phyloP scores from a whole-genome alignment of 768 basidiomycete species.

The Filobasidium floriforme region DNA sequence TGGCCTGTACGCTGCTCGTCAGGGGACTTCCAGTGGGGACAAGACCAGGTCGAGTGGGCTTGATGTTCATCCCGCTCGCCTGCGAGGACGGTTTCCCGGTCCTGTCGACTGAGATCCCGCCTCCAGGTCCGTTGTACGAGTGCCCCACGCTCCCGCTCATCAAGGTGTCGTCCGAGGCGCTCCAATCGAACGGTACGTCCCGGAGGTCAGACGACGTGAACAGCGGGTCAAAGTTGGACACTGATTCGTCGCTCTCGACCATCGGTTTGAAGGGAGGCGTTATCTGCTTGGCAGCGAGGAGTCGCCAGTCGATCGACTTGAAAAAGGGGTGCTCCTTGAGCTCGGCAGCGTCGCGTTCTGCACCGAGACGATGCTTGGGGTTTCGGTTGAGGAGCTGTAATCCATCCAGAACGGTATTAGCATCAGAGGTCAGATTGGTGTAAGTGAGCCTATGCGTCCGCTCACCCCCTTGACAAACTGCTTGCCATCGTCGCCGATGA shows the following conservation, averaged over 20 bases:
- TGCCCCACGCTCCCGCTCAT: constrained; percentile 28
- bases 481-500: constrained; percentile 95
- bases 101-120: constrained; percentile 27
- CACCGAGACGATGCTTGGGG: constrained; percentile 93
- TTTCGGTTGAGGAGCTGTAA: constrained; percentile 88
- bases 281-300: constrained; percentile 75
- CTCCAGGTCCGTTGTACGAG: constrained; percentile 42
- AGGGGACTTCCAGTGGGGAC: constrained; percentile 56
- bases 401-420: neutral
- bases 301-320: constrained; percentile 76
- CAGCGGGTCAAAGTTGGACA: constrained; percentile 96
- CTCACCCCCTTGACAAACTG: constrained; percentile 96
- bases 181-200: constrained; percentile 53
- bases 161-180: constrained; percentile 44
- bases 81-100: constrained; percentile 12
- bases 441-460: constrained; percentile 28
- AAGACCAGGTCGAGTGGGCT: constrained; percentile 31
- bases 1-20: constrained; percentile 88
- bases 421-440: neutral
- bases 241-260: constrained; percentile 95
- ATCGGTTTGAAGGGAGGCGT: constrained; percentile 96
- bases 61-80: constrained; percentile 32
- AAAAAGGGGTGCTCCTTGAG: constrained; percentile 96
- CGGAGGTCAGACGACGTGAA: constrained; percentile 88
- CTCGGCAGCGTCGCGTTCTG: constrained; percentile 79